Conservation (phyloP, 2,329 filamentous ascomycete species). For the Pseudogymnoascus sp. region DNA sequence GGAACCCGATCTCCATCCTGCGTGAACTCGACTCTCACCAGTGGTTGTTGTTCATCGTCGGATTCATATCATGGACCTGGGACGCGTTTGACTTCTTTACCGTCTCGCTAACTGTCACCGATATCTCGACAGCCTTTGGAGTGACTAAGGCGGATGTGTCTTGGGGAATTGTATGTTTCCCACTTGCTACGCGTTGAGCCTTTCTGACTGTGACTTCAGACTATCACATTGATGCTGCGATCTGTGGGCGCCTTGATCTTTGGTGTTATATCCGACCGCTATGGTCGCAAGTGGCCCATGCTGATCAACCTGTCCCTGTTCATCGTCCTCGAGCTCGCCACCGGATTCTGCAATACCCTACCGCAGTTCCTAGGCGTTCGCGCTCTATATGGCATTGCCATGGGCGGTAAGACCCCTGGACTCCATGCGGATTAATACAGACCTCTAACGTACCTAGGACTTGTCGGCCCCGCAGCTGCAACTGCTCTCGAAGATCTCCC, state of each 20-base stretch:
- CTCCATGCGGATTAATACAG: background rate
- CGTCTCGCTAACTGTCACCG: conserved; percentile 49
- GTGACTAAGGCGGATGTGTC: conserved; percentile 49
- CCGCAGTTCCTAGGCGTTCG: conserved; percentile 58
- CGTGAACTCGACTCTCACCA: conserved; percentile 25
- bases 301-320: conserved; percentile 63
- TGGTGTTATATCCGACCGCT: conserved; percentile 37
- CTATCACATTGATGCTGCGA: conserved; percentile 25
- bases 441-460: background rate
- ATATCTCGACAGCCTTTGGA: conserved; percentile 44
- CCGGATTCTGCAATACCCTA: conserved; percentile 20
- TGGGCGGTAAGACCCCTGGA: conserved; percentile 49
- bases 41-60: conserved; percentile 24
- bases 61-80: conserved; percentile 36
- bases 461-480: conserved; percentile 68
- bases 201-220: conserved; percentile 12
- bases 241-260: conserved; percentile 42
- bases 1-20: conserved; percentile 23
- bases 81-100: conserved; percentile 61
- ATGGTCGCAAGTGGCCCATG: conserved; percentile 60
- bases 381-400: conserved; percentile 67
- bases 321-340: conserved; percentile 54
- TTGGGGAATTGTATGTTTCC: conserved; percentile 42
- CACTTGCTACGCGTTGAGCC: background rate
- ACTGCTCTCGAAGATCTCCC: conserved; percentile 58